Evolutionary conservation across 305 asterid genomes (phyloP).

Genomic region (Fraxinus velutina): DNA sequence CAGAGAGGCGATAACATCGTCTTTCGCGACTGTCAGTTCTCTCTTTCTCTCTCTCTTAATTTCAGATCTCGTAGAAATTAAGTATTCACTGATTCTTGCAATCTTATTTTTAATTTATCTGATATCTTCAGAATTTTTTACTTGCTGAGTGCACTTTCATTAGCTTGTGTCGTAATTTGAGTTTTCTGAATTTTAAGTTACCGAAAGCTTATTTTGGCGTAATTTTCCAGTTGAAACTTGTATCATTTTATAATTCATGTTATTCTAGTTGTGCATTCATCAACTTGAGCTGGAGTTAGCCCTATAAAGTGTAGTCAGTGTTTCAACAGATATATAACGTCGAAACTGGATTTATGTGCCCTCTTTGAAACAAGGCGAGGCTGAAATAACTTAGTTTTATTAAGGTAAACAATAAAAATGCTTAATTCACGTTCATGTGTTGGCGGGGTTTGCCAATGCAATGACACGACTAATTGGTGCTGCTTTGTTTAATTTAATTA

Average conservation of each 20-base stretch:
- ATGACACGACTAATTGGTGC: neutral
- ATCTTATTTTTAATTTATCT: neutral
- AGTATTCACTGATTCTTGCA: constrained; percentile 6
- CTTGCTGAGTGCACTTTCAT: neutral
- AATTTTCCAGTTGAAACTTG: neutral
- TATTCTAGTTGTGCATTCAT: neutral
- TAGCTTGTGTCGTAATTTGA: neutral
- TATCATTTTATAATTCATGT: constrained; percentile 1
- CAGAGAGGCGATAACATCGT: constrained; percentile 98
- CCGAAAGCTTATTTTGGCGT: constrained; percentile 9
- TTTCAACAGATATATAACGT: neutral
- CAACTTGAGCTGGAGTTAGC: neutral
- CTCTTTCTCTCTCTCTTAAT: neutral
- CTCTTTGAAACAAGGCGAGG: neutral
- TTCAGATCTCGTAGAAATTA: neutral
- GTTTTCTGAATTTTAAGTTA: neutral
- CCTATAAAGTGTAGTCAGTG: neutral
- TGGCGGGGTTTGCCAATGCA: neutral
- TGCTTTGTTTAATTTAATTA: neutral
- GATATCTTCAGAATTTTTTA: neutral
- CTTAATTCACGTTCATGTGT: neutral
- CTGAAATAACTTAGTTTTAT: neutral
- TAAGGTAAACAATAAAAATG: neutral
- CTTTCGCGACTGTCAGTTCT: constrained; percentile 76
- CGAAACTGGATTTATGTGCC: neutral